Evolutionary conservation across 345 rosid species (phyloP).

Genomic region (Salix purpurea): DNA sequence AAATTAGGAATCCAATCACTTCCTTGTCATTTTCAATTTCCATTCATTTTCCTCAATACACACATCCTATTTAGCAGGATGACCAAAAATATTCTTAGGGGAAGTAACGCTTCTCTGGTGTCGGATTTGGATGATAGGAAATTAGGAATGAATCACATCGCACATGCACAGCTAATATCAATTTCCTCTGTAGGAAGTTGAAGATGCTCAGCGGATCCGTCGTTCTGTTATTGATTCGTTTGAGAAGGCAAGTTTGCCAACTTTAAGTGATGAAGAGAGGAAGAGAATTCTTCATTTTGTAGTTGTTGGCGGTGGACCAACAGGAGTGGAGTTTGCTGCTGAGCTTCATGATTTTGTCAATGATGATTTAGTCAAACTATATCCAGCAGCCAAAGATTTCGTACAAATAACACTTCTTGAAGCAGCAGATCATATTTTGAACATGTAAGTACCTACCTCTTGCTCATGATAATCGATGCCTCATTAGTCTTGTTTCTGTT

Average conservation of each 20-base stretch:
- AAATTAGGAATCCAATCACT: background rate
- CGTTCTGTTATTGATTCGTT: conserved; percentile 72
- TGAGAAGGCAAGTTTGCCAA: conserved; percentile 91
- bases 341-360: conserved; percentile 88
- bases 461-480: background rate
- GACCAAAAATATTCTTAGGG: too few species aligned
- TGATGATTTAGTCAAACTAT: conserved; percentile 76
- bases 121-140: background rate
- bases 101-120: background rate
- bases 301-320: conserved; percentile 98
- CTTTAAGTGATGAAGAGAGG: conserved; percentile 78
- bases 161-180: background rate
- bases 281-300: conserved; percentile 89
- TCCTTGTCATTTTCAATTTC: background rate
- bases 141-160: background rate
- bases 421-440: conserved; percentile 91
- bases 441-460: conserved; percentile 49
- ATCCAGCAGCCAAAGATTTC: conserved; percentile 58
- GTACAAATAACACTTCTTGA: conserved; percentile 84
- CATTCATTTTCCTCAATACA: background rate
- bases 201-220: conserved; percentile 93
- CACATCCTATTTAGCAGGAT: too few species aligned
- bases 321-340: conserved; percentile 98
- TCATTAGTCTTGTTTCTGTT: background rate
- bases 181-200: conserved; percentile 67